Base-by-base conservation (phyloP, 345 rosid species). In the Combretum micranthum region DNA sequence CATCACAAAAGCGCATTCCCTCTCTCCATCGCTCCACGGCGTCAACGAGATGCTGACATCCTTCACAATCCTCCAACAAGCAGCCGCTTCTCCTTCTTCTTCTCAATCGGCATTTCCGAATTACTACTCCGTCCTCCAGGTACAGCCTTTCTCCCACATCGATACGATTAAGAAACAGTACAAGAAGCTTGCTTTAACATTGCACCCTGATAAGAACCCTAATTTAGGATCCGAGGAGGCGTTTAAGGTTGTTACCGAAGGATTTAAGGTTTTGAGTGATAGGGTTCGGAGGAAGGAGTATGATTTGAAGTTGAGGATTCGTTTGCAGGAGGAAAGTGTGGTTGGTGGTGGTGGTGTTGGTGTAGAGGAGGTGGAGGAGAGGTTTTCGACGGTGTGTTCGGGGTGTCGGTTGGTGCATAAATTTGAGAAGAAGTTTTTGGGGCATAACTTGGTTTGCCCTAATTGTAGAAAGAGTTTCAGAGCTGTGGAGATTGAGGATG, bases 151-250 rank as follows among this genome's bases (percentile, higher is more conserved):
- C 62, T 84, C 96, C 56, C 84, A 83, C 57, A 64, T 75, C 50
- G 74, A 81, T 56, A 57, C 78, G 25, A 73, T 92, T 46, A 86
- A 81, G 59, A 86, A 80, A 49, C 85, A 86, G 67, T 88, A 80
- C 70, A 92, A 70, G 79, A 79, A 73, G 53, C 76, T 92, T 15
- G 95, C 96, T 50, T 70, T 88, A 32, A 50, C 66, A 17, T 63
- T 92, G 72, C 93, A 86, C 64, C 96, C 98, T 22, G 96, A 91
- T 56, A 91, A 86, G 72, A 86, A 84, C 58, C 74, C 80, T 1
- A 73, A 65, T 21, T 50, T 64, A 16, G 95, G 94, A 8, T 82
- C 92, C 22, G 92, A 84, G 53, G 98, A 91, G 15, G 98, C 96
- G 50, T 88, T 91, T 70, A 91, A 84, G 76, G 74, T 83, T 56